Percentiles rank a stretch among this genome's conserved stretches.
phyloP scores from a whole-genome alignment of 2,329 filamentous ascomycete genomes.

The Penicillium sp. region DNA sequence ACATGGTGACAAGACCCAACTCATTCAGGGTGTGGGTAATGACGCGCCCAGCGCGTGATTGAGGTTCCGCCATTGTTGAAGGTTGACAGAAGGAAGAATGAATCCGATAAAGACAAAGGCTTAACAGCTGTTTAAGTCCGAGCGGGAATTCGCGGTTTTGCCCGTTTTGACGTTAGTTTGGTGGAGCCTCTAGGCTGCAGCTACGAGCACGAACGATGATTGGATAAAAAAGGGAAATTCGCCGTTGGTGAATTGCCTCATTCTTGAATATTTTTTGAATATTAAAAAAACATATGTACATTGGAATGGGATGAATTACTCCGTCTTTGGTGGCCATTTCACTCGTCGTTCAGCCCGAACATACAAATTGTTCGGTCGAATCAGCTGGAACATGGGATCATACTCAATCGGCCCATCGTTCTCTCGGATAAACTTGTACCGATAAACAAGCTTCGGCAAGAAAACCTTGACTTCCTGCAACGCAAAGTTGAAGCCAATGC shows the following conservation, averaged over 20 bases:
- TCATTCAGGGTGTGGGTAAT: slow-evolving; percentile 27
- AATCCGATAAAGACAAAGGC: no score
- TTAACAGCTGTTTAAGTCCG: no score
- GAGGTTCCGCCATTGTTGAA: slow-evolving; percentile 21
- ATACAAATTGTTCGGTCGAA: slow-evolving; percentile 30
- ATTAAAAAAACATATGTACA: background rate
- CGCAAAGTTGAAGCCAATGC: slow-evolving; percentile 67
- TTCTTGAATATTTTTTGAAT: no score
- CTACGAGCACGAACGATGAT: background rate
- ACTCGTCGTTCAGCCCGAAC: slow-evolving; percentile 22
- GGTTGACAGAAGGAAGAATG: background rate
- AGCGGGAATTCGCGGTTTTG: no score
- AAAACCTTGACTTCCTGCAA: slow-evolving; percentile 61
- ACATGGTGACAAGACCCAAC: slow-evolving; percentile 40
- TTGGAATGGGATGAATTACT: background rate
- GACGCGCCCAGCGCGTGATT: slow-evolving; percentile 4
- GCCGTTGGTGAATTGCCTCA: no score
- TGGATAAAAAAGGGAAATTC: background rate
- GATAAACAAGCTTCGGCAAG: slow-evolving; percentile 58
- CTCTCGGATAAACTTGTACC: slow-evolving; percentile 58
- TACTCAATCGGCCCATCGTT: slow-evolving; percentile 50
- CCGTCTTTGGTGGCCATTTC: slow-evolving; percentile 27
- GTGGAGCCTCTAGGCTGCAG: no score
- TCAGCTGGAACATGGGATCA: slow-evolving; percentile 32
- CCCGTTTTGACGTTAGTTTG: no score